Base-by-base conservation (phyloP, 352 stramenopile species). In the Stephanocyclus meneghinianus region DNA sequence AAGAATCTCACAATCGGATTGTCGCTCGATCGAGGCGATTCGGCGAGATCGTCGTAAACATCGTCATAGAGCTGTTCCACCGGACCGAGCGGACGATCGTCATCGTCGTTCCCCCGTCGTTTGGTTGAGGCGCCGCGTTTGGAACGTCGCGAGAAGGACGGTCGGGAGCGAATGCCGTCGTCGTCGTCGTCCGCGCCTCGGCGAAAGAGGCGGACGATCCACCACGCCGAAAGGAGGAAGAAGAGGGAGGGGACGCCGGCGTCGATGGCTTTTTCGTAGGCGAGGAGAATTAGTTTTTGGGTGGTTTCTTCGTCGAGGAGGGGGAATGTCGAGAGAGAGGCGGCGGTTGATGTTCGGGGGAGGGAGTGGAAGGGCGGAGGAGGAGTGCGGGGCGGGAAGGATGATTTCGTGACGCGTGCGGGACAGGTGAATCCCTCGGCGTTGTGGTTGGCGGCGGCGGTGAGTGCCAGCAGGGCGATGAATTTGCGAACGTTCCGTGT, bases 51-150 rank as follows among this genome's bases (percentile, higher is more conserved):
- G 57, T 77, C 71, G 61, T 85, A 85, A n/a, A 85, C 74, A 35
- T 85, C 78, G 47, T 87, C 84, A 71, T 92, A 92, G 8, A 92
- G 73, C 74, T 88, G 72, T 73, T 85, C 71, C 3, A 81, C 67
- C 2, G 75, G 75, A 18, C 75, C 75, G 7, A 83, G 40, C 10
- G 66, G 65, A 26, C 45, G 35, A 18, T 32, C n/a, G 0, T 32
- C 35, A 26, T 37, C 44, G 29, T 37, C 44, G 29, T 76, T 60
- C 8, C 18, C 37, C 16, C 15, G 2, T 45, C 61, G 37, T 21
- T n/a, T 56, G 50, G 45, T 1, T 0, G 26, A 15, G 55, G 16
- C 15, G 16, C 45, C 56, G 2, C 68, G 18, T 68, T 47, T 65
- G 32, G 51, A 57, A 42, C 42, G 32, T 30, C 48, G 29, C 15